A percentile compares a stretch with the other conserved stretches of the same genome.
Evolutionary conservation across 371 early-diverging fungal species (phyloP).

Genomic region (Mortierella sp.): DNA sequence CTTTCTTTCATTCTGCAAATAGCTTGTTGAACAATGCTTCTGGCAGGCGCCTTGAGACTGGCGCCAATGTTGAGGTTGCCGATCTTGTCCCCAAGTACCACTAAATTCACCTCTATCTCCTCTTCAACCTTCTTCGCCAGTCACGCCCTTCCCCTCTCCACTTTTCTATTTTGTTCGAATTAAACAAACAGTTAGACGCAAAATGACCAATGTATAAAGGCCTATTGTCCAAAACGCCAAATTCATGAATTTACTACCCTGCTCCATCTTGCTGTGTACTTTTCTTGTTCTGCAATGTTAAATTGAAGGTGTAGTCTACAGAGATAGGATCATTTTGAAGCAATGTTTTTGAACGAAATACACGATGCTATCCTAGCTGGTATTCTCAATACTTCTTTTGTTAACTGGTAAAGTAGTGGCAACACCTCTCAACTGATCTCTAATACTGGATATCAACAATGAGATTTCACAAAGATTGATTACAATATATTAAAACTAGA

Average conservation of each 20-base stretch:
- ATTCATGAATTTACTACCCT: neutral
- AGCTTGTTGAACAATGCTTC: constrained; percentile 43
- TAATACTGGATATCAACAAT: too few species aligned
- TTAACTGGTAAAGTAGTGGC: too few species aligned
- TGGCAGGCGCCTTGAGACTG: constrained; percentile 26
- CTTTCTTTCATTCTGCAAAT: neutral
- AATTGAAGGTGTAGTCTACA: too few species aligned
- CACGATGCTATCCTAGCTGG: too few species aligned
- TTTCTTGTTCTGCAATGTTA: too few species aligned
- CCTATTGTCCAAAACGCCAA: neutral
- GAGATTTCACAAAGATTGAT: too few species aligned
- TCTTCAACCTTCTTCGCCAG: neutral
- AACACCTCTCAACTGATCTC: too few species aligned
- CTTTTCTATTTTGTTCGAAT: neutral
- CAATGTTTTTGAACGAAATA: too few species aligned
- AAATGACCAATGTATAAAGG: constrained; percentile 10
- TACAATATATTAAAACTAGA: neutral
- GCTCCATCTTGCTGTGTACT: neutral
- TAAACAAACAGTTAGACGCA: neutral
- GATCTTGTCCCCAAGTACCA: constrained; percentile 39
- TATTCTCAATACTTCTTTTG: too few species aligned
- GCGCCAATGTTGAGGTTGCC: constrained; percentile 9
- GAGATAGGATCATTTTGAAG: too few species aligned
- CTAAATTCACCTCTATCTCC: constrained; percentile 11
- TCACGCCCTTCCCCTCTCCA: constrained; percentile 1